Evolutionary conservation across 345 rosid genomes (phyloP).

Genomic region (Balakata baccata): DNA sequence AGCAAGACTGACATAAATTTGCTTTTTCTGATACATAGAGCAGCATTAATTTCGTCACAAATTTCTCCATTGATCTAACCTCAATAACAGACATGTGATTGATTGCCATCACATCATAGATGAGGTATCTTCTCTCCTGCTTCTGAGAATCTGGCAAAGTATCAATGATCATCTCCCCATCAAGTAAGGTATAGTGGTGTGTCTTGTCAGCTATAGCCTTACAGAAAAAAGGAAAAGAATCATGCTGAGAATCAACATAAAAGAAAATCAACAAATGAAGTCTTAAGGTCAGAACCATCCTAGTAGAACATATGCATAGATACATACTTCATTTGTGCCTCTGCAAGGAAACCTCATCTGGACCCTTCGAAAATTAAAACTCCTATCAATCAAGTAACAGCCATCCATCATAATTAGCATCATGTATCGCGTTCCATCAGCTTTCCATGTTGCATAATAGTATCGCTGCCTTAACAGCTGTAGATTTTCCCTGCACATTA

Average conservation of each 20-base stretch:
- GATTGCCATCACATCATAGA: conserved; percentile 90
- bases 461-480: conserved; percentile 87
- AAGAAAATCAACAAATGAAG: neutral
- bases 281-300: conserved; percentile 5
- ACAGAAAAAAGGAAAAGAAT: conserved; percentile 21
- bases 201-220: conserved; percentile 74
- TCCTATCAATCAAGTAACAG: conserved; percentile 81
- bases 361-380: conserved; percentile 83
- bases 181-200: conserved; percentile 86
- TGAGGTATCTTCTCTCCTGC: conserved; percentile 97
- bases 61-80: conserved; percentile 42
- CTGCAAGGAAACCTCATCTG: conserved; percentile 96
- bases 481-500: conserved; percentile 73
- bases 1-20: neutral
- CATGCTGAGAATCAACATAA: conserved; percentile 14
- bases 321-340: conserved; percentile 61
- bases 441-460: conserved; percentile 99
- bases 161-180: conserved; percentile 98
- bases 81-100: conserved; percentile 66
- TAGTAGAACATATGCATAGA: conserved; percentile 13
- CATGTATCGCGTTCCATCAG: conserved; percentile 98
- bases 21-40: neutral
- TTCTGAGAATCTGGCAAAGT: conserved; percentile 83
- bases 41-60: neutral
- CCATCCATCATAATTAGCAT: conserved; percentile 90